phyloP scores from a whole-genome alignment of 768 basidiomycete species.

The Nidula microcarpa region DNA sequence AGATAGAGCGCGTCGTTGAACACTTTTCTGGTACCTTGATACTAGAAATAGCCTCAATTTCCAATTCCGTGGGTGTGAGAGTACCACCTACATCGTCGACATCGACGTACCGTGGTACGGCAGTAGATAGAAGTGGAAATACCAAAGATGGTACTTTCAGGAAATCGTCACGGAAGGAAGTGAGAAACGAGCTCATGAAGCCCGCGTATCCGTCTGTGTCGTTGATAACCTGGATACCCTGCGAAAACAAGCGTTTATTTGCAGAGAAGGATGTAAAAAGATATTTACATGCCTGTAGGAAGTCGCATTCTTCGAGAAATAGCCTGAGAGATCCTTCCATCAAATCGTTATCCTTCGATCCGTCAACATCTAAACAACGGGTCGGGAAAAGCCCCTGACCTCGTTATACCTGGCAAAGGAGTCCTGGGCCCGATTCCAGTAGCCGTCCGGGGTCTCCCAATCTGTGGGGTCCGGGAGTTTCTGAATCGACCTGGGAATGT shows the following conservation, averaged over 20 bases:
- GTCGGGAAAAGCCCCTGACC: conserved; percentile 30
- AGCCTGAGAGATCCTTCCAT: conserved; percentile 68
- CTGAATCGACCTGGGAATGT: conserved; percentile 64
- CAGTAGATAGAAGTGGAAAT: conserved; percentile 55
- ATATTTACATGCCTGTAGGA: conserved; percentile 53
- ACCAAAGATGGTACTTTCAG: conserved; percentile 55
- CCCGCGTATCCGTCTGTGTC: conserved; percentile 64
- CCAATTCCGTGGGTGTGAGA: conserved; percentile 3
- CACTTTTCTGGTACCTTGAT: conserved; percentile 32
- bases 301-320: conserved; percentile 74
- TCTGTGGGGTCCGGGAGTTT: conserved; percentile 55
- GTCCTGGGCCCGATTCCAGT: conserved; percentile 55
- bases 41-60: conserved; percentile 21
- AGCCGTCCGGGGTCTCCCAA: conserved; percentile 49
- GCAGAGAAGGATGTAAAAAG: not conserved
- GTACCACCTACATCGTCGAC: conserved; percentile 39
- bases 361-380: not conserved
- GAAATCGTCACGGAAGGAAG: conserved; percentile 65
- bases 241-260: not conserved
- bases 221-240: conserved; percentile 71
- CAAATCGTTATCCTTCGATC: conserved; percentile 50
- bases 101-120: conserved; percentile 24
- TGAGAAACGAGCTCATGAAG: conserved; percentile 57
- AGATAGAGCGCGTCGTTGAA: conserved; percentile 66
- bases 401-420: conserved; percentile 51